Evolutionary conservation across 768 basidiomycete species (phyloP), one percentile per base, ranked within the genome.

Genomic region (Hericium coralloides): DNA sequence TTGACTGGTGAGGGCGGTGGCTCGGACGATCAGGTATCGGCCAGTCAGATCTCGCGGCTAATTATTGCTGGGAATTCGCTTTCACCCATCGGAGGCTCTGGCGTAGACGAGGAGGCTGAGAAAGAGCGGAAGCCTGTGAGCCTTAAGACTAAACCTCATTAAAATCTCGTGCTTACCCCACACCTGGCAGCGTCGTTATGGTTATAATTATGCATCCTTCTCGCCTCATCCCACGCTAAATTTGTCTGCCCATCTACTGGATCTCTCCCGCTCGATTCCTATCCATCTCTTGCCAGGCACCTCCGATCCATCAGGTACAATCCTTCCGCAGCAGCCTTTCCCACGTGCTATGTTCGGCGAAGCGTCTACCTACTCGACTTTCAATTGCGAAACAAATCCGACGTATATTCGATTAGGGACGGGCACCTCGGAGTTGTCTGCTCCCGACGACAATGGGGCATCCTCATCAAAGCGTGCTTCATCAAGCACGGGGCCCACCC

Each of bases 51-150:
- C 65, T 87, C 92, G 7, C 79, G 93, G 14, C 73, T 99, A 14
- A 83, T 99, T 39, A 78, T 99, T 39, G 91, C 90, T 2, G 97
- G 97, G 5, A 91, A 98, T 70, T 94, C 93, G 2, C 68, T 98
- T 7, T 81, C 80, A 12, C 77, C 85, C 0, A 68, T 79, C 55
- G 71, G 68, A 41, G 70, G 73, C 39, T 64, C 69, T 31, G 62
- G 55, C 23, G 36, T 58, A 15, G 65, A 62, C n/a, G 69, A 63
- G 39, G 70, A 74, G 18, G 67, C 78, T 14, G 57, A 53, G 26
- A 56, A 63, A 7, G 81, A 80, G 50, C 79, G 74, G 60, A 87
- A 83, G 74, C 60, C 76, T 53, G 87, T 88, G 64, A 64, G 84
- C 60, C 70, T 9, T 48, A 36, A 14, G 39, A 31, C 18, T 53